Conservation (phyloP, 2,329 filamentous ascomycete species). For the Pseudopithomyces chartarum region DNA sequence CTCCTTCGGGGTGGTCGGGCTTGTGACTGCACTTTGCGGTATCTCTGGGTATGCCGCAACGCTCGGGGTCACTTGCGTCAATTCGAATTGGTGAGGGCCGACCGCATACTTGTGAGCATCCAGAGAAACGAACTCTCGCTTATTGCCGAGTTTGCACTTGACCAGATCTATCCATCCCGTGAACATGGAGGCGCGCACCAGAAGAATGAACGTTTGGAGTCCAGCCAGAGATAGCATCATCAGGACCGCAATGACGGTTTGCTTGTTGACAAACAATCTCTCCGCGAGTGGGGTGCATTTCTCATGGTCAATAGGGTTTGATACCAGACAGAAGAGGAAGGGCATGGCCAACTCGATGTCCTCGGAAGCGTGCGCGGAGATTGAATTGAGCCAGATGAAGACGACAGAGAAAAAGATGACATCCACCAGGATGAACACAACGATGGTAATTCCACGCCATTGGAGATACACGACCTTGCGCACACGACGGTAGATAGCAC, state of each 20-base stretch:
- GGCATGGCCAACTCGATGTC: constrained; percentile 61
- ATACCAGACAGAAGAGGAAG: constrained; percentile 76
- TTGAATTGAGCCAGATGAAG: constrained; percentile 78
- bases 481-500: constrained; percentile 86
- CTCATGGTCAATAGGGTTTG: constrained; percentile 63
- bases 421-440: constrained; percentile 86
- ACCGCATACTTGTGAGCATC: constrained; percentile 62
- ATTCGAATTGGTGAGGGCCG: constrained; percentile 40
- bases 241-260: constrained; percentile 79
- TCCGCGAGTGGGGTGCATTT: constrained; percentile 67
- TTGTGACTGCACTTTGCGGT: constrained; percentile 34
- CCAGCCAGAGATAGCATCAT: constrained; percentile 82
- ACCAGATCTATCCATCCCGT: constrained; percentile 77
- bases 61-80: constrained; percentile 34
- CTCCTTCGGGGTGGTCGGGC: constrained; percentile 17
- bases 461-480: constrained; percentile 87
- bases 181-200: constrained; percentile 84
- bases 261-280: constrained; percentile 71
- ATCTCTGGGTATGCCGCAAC: constrained; percentile 27
- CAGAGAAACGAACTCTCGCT: constrained; percentile 85
- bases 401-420: constrained; percentile 93
- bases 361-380: constrained; percentile 62
- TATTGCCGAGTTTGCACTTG: constrained; percentile 53
- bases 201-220: constrained; percentile 80
- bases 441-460: constrained; percentile 90